phyloP scores from a whole-genome alignment of 1,139 yeast species.

The Yamadazyma atmosphaerica region DNA sequence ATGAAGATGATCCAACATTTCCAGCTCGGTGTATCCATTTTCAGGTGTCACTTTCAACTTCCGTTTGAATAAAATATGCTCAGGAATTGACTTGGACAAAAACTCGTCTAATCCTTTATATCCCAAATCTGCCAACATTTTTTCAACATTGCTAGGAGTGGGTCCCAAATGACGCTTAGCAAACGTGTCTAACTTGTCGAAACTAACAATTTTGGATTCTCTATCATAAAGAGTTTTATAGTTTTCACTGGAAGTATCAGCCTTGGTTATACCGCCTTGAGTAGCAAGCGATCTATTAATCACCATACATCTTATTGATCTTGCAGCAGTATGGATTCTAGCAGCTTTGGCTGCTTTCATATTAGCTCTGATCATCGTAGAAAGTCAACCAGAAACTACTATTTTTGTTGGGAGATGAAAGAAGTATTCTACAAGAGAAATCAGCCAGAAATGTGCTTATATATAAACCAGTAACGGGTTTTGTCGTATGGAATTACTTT shows the following conservation, averaged over 20 bases:
- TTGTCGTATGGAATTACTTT: no score
- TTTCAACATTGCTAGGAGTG: constrained; percentile 55
- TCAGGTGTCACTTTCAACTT: constrained; percentile 62
- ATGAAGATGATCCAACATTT: constrained; percentile 70
- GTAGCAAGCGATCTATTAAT: neutral
- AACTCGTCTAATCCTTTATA: constrained; percentile 69
- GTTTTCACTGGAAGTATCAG: constrained; percentile 48
- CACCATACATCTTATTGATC: neutral
- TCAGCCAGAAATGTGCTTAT: neutral
- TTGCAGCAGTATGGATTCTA: neutral
- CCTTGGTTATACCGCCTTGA: constrained; percentile 20
- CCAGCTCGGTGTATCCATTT: constrained; percentile 76
- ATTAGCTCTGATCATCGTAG: constrained; percentile 1
- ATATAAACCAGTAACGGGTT: neutral
- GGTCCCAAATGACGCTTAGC: constrained; percentile 93
- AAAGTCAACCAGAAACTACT: neutral
- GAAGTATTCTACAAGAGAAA: neutral
- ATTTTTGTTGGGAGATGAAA: no score
- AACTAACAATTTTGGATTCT: constrained; percentile 25
- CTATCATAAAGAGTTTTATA: constrained; percentile 44
- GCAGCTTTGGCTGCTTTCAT: neutral
- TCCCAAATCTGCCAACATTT: constrained; percentile 69
- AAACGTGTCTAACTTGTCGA: constrained; percentile 69
- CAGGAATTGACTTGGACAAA: constrained; percentile 73
- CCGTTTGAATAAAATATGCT: constrained; percentile 68